Evolutionary conservation across 306 rosid species (phyloP).

Genomic region (Heteromeles arbutifolia): DNA sequence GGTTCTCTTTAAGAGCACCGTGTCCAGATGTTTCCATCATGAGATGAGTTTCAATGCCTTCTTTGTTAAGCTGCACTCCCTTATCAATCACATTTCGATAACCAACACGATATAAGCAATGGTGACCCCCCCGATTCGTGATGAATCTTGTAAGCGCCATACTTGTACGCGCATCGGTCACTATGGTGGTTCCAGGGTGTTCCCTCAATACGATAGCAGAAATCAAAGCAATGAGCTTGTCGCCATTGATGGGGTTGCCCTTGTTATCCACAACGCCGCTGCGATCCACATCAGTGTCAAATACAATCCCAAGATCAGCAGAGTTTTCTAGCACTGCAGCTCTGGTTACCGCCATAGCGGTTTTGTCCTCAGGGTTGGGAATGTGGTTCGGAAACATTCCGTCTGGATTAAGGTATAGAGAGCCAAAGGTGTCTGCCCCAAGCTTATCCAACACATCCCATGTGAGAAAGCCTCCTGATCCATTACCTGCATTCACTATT

Average conservation of each 20-base stretch:
- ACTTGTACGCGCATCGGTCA: conserved; percentile 84
- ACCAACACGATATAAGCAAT: conserved; percentile 81
- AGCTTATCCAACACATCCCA: conserved; percentile 86
- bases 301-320: conserved; percentile 82
- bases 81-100: conserved; percentile 82
- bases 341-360: conserved; percentile 79
- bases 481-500: conserved; percentile 89
- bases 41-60: conserved; percentile 68
- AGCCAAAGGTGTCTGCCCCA: conserved; percentile 91
- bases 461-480: conserved; percentile 92
- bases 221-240: conserved; percentile 77
- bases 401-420: conserved; percentile 77
- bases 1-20: conserved; percentile 85
- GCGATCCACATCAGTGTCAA: conserved; percentile 85
- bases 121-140: conserved; percentile 58
- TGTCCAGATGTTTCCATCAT: conserved; percentile 97
- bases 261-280: conserved; percentile 68
- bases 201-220: conserved; percentile 66
- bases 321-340: conserved; percentile 54
- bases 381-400: conserved; percentile 95
- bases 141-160: conserved; percentile 63
- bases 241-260: conserved; percentile 81
- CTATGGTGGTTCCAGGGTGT: conserved; percentile 69
- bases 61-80: conserved; percentile 61
- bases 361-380: conserved; percentile 82